Base-by-base conservation (phyloP, 768 basidiomycete species). In the Podaxis sp. region DNA sequence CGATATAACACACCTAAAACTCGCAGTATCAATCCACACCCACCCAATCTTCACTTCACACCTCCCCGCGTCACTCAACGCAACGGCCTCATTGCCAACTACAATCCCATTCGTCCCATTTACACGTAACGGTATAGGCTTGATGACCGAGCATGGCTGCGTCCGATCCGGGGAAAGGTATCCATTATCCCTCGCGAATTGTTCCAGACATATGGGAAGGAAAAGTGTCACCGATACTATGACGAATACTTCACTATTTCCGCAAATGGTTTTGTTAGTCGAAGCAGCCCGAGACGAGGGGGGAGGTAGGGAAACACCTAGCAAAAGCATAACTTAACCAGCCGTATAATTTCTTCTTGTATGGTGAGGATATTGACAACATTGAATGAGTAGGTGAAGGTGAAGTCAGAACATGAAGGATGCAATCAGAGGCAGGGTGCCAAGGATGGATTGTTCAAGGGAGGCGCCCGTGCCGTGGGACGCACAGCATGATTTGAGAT, bases 121-220 rank as follows among this genome's bases (percentile, higher is more conserved):
- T 8, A 9, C 9, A 53, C 28, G n/a, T 65, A 65, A 4, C 67
- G 55, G 30, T 55, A 59, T 52, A 3, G 72, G 64, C 6, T 63
- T 66, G 2, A 68, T 33, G 4, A 64, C 19, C 9, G 77, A 74
- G 70, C 95, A 96, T 4, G 83, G 85, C n/a, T 76, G 65, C 0
- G 77, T 82, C 65, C 82, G 83, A 61, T 90, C 90, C 0, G 93
- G 93, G 17, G 88, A 76, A 1, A 93, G 72, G 68, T 81, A 92
- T 0, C 95, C 95, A 72, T 95, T 92, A 74, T 95, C 93, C 64
- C 93, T 76, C 2, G 95, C 95, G 66, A 95, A 93, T 73, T 96
- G 95, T 72, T 92, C 90, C 7, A 93, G 77, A 71, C 88, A 90
- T 67, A 94, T 90, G 2, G 93, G 92, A 1, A 94, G 80, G 70